Conservation (phyloP, 345 rosid species). For the Xanthoceras sorbifolium region DNA sequence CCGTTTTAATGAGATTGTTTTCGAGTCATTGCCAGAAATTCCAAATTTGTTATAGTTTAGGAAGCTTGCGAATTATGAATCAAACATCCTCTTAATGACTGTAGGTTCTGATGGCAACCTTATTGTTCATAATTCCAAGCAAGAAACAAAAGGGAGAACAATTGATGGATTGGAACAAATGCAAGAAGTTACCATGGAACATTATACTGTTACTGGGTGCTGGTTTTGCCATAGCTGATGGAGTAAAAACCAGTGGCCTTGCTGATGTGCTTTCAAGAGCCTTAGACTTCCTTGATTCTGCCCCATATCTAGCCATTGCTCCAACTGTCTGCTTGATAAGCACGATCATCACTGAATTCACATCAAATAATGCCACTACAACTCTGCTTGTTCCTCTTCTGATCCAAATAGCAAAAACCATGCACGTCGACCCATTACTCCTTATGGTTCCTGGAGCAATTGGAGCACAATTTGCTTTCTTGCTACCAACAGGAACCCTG, state of each 20-base stretch:
- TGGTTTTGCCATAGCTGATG: conserved; percentile 93
- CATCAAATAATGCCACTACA: conserved; percentile 80
- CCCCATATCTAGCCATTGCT: conserved; percentile 72
- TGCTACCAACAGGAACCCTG: conserved; percentile 83
- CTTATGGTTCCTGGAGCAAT: conserved; percentile 80
- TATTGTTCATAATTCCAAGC: conserved; percentile 86
- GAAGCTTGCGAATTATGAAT: neutral
- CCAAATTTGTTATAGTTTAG: too few relatives aligned
- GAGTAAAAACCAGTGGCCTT: conserved; percentile 75
- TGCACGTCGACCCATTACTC: conserved; percentile 70
- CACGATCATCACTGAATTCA: conserved; percentile 75
- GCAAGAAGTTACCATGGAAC: conserved; percentile 92
- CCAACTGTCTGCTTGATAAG: conserved; percentile 64
- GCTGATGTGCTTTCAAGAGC: conserved; percentile 65
- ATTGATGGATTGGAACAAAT: conserved; percentile 89
- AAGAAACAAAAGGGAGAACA: conserved; percentile 79
- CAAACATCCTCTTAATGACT: neutral
- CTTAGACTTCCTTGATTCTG: conserved; percentile 59
- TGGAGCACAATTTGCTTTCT: conserved; percentile 79
- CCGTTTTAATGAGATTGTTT: neutral
- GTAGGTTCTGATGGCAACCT: conserved; percentile 83
- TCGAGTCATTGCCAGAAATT: too few relatives aligned
- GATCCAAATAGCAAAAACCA: conserved; percentile 69
- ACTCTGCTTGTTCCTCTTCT: conserved; percentile 74
- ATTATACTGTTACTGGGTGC: conserved; percentile 79